Evolutionary conservation across 2,329 filamentous ascomycete genomes (phyloP), one percentile per base, ranked within the genome.

Genomic region (Colletotrichum echinochloae): DNA sequence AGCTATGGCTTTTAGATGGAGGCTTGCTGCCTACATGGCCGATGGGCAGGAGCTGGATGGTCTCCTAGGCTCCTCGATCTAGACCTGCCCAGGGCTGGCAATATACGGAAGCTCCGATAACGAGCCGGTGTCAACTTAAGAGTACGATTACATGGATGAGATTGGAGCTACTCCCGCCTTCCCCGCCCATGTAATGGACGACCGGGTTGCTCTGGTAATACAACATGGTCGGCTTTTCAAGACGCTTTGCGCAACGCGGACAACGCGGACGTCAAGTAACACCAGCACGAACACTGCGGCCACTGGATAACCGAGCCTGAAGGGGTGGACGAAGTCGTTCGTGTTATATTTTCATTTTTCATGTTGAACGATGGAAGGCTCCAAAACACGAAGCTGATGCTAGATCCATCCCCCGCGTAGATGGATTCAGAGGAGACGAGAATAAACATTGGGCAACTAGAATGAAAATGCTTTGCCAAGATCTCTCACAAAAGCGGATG

Each of bases 1-100:
- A 79, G 78, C 37, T 76, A 80, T 65, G 79, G 78, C 5, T 79
- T 79, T 49, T n/a, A n/a, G n/a, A 77, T 76, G 16, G 75, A 75
- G 12, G 71, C 72, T 76, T 18, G 70, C 75, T 8, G 54, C 71
- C 12, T 74, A 73, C 39, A 33, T 76, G 4, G 52, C 60, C 28
- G 61, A 48, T 7, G 28, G 55, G 7, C 63, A 62, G 2, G 54
- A 37, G 3, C 72, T 78, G 18, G 78, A 74, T 6, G 77, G 77
- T 0, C 72, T 79, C 35, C 65, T 78, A 16, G 78, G 78, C 8
- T 69, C 78, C 5, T 77, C 73, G 55, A 76, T 75, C 72, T 79
- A 78, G 79, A 33, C 49, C 12, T 11, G 33, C 16, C 66, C 55
- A 4, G 18, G 6, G 14, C 26, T 66, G 4, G 20, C 49, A 2